Evolutionary conservation across 2,329 filamentous ascomycete species (phyloP), one percentile per base, ranked within the genome.

Genomic region (Cladosporium cucumerinum): DNA sequence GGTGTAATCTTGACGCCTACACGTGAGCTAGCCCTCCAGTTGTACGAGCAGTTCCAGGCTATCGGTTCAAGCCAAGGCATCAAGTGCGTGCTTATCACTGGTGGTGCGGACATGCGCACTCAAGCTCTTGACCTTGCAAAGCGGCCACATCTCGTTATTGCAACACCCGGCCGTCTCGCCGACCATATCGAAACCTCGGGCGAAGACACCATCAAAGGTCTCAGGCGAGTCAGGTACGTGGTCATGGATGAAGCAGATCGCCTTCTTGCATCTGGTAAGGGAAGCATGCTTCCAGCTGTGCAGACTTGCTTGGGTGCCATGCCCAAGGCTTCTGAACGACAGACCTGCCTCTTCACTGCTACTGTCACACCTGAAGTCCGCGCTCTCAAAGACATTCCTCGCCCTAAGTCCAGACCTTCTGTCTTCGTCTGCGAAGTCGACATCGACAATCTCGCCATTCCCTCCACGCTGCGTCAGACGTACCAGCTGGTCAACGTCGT

Each of bases 211-310:
- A 86, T 96, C 66, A 88, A 87, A 66, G 93, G 93, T 0, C 81
- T 99, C 54, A 85, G 88, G 21, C 86, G 93, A 59, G 89, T 92
- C 28, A 87, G 87, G 65, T 93, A 91, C 76, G 91, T 98, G 2
- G 93, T 99, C 8, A 88, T 99, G 49, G 95, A 99, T 75, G 95
- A 99, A 82, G 95, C 95, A 4, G 95, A 99, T 79, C 87, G 95
- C 52, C 84, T 99, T 43, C 86, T 99, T 52, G 86, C 89, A 46
- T 85, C 88, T 36, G 86, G 87, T 58, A 84, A 86, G 21, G 94
- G 93, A 28, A 93, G 89, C 78, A 97, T 97, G 93, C 83, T 97
- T n/a, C 90, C 92, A 5, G 95, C 97, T 73, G 87, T 99, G 1
- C 92, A 96, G 75, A 91, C 92, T 67, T 97, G 93, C 73, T 83